phyloP scores from a whole-genome alignment of 2,329 filamentous ascomycete genomes.

The Fusarium tanahbumbuense region DNA sequence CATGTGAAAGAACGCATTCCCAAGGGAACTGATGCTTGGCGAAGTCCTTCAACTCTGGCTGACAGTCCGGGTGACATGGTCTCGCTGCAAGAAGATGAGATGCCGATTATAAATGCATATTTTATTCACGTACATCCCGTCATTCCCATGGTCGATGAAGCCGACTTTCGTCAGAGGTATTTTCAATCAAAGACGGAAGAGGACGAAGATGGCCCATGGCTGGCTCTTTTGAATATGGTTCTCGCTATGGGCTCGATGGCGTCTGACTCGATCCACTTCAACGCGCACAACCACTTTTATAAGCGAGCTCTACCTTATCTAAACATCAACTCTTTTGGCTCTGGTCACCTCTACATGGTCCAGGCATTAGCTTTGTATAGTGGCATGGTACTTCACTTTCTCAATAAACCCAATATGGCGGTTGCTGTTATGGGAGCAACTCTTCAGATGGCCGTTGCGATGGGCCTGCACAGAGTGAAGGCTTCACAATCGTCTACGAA shows the following conservation, averaged over 20 bases:
- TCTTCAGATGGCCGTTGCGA: slow-evolving; percentile 76
- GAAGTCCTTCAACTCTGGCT: background rate
- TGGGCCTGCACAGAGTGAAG: slow-evolving; percentile 74
- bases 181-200: slow-evolving; percentile 54
- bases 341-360: slow-evolving; percentile 68
- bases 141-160: slow-evolving; percentile 79
- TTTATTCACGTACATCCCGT: slow-evolving; percentile 79
- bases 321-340: slow-evolving; percentile 74
- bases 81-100: background rate
- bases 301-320: slow-evolving; percentile 74
- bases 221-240: slow-evolving; percentile 79
- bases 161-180: slow-evolving; percentile 62
- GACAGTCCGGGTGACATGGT: background rate
- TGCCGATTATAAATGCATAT: slow-evolving; percentile 65
- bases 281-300: slow-evolving; percentile 64
- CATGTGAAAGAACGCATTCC: slow-evolving; percentile 59
- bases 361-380: slow-evolving; percentile 77
- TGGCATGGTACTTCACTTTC: slow-evolving; percentile 82
- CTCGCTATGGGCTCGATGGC: slow-evolving; percentile 79
- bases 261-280: slow-evolving; percentile 74
- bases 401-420: slow-evolving; percentile 80
- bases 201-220: slow-evolving; percentile 71
- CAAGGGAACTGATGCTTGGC: background rate
- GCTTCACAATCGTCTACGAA: background rate
- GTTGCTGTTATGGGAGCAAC: slow-evolving; percentile 79